These are phyloP conservation scores for Escallonia herrerae DNA, from an alignment of 129 eudicot genomes.

Conservation along the genomic window DNA sequence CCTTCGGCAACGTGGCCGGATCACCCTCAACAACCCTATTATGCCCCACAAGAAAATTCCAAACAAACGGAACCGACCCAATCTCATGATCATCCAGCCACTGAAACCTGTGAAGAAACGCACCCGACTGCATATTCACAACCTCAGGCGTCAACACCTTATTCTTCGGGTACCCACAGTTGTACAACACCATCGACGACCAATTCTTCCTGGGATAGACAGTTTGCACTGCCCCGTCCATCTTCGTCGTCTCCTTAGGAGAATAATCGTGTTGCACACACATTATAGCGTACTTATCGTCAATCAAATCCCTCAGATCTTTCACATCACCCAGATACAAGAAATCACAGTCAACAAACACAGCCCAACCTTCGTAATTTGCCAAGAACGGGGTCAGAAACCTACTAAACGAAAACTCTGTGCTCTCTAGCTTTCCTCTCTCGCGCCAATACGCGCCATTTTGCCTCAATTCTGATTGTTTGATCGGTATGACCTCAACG, in stretches of 20 bases:
- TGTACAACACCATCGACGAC: slow-evolving; percentile 94
- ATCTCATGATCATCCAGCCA: slow-evolving; percentile 92
- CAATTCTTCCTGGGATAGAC: slow-evolving; percentile 91
- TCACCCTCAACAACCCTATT: slow-evolving; percentile 60
- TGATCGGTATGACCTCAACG: slow-evolving; percentile 63
- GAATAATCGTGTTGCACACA: slow-evolving; percentile 91
- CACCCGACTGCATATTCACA: slow-evolving; percentile 71
- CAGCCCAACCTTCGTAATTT: slow-evolving; percentile 72
- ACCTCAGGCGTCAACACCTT: slow-evolving; percentile 57
- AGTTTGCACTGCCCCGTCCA: slow-evolving; percentile 95
- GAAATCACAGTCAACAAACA: slow-evolving; percentile 91
- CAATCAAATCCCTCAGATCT: slow-evolving; percentile 48
- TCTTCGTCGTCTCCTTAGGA: slow-evolving; percentile 74
- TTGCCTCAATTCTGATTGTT: slow-evolving; percentile 62
- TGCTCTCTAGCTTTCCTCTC: slow-evolving; percentile 72
- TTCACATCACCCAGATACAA: slow-evolving; percentile 62
- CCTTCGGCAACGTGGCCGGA: slow-evolving; percentile 47
- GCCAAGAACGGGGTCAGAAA: slow-evolving; percentile 74
- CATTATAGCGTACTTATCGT: slow-evolving; percentile 76
- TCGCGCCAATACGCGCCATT: slow-evolving; percentile 65
- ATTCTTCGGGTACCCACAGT: slow-evolving; percentile 80
- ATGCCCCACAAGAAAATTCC: slow-evolving; percentile 95
- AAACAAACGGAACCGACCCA: slow-evolving; percentile 70
- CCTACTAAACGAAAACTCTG: slow-evolving; percentile 75
- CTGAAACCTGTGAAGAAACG: slow-evolving; percentile 74